Conservation (phyloP, 257 asterid species). For the Paulownia fortunei region DNA sequence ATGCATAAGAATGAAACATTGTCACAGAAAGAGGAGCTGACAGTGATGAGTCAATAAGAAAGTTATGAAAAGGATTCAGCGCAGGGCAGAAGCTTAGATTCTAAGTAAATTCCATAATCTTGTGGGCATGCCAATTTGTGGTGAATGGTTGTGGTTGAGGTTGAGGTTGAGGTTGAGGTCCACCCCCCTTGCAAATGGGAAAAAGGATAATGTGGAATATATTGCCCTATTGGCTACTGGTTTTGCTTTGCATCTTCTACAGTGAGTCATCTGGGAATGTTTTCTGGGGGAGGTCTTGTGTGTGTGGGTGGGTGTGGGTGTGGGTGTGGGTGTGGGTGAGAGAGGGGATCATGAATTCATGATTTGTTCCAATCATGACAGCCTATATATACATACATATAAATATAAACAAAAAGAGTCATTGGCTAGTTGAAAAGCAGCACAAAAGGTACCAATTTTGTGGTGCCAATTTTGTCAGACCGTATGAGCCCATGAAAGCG, state of each 20-base stretch:
- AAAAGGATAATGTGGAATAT: conserved; percentile 32
- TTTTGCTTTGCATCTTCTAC: conserved; percentile 37
- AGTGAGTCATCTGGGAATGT: conserved; percentile 15
- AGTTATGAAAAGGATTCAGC: neutral
- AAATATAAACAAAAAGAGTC: neutral
- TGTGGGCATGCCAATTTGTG: conserved; percentile 17
- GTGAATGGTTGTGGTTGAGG: conserved; percentile 9
- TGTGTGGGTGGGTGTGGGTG: neutral
- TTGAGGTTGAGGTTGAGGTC: conserved; percentile 9
- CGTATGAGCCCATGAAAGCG: neutral
- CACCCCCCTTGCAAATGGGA: conserved; percentile 27
- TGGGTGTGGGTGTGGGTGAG: neutral
- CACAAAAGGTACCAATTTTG: too few relatives aligned
- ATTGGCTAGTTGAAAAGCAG: neutral
- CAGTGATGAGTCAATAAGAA: neutral
- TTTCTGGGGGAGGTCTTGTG: conserved; percentile 5
- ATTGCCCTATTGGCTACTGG: neutral
- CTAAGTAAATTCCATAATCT: conserved; percentile 22
- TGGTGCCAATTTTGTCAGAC: too few relatives aligned
- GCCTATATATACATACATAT: neutral
- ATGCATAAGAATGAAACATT: neutral
- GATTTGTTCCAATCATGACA: neutral
- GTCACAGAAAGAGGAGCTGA: neutral
- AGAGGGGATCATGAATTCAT: neutral
- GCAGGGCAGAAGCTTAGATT: too few relatives aligned